phyloP scores from a whole-genome alignment of 2,329 filamentous ascomycete species.

The Apiospora pterosperma region DNA sequence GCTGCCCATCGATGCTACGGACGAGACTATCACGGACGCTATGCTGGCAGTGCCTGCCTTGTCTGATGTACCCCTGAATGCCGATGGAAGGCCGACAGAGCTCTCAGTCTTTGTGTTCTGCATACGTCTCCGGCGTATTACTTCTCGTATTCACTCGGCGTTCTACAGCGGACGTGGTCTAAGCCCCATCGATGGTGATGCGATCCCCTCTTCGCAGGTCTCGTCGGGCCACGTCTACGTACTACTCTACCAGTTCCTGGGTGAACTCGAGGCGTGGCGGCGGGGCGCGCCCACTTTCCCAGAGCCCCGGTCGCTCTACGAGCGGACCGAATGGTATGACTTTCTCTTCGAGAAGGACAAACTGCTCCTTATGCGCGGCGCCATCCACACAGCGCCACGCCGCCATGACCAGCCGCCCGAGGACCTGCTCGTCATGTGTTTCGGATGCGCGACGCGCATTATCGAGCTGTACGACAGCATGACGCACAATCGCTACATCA shows the following conservation, averaged over 20 bases:
- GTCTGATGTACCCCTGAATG: conserved; percentile 8
- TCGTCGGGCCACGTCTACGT: conserved; percentile 20
- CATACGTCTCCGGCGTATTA: conserved; percentile 35
- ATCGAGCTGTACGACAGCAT: conserved; percentile 36
- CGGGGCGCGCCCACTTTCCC: conserved; percentile 26
- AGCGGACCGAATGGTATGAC: conserved; percentile 42
- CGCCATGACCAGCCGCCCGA: conserved; percentile 25
- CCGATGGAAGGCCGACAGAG: conserved; percentile 20
- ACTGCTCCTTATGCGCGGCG: conserved; percentile 35
- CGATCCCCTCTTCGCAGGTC: not conserved
- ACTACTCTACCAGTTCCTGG: conserved; percentile 24
- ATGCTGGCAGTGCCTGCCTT: not conserved
- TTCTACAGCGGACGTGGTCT: conserved; percentile 12
- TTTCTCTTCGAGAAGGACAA: conserved; percentile 37
- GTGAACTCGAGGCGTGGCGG: conserved; percentile 34
- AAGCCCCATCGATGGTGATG: conserved; percentile 8
- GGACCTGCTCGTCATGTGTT: conserved; percentile 29
- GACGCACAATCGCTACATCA: conserved; percentile 32
- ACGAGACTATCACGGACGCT: conserved; percentile 25
- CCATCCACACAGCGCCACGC: conserved; percentile 35
- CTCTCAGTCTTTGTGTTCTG: conserved; percentile 35
- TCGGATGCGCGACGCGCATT: conserved; percentile 31
- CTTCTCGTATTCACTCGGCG: conserved; percentile 33
- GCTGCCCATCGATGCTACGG: conserved; percentile 32
- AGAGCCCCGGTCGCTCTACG: conserved; percentile 35